These are phyloP conservation scores for Mycena floridula DNA, from an alignment of 768 basidiomycete genomes.

Conservation along the genomic window DNA sequence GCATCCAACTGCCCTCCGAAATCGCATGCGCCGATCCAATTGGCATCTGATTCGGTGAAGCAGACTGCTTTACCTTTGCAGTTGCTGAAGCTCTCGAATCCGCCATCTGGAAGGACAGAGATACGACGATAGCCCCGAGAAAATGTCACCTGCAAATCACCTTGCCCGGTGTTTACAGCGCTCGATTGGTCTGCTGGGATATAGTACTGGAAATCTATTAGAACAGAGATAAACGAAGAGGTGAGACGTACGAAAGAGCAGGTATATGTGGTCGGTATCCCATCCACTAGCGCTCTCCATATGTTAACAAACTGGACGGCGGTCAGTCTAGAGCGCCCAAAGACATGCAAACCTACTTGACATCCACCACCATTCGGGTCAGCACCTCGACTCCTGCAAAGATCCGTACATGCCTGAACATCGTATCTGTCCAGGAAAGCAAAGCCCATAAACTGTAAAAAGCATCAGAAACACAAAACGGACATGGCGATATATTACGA, in stretches of 20 bases:
- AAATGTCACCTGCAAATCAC: constrained; percentile 36
- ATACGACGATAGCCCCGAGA: constrained; percentile 41
- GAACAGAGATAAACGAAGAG: background rate
- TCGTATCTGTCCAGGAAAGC: constrained; percentile 43
- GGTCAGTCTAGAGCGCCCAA: no score
- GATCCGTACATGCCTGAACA: constrained; percentile 35
- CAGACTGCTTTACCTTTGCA: constrained; percentile 22
- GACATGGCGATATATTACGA: no score
- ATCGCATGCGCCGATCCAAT: constrained; percentile 35
- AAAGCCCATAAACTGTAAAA: constrained; percentile 47
- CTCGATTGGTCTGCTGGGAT: constrained; percentile 35
- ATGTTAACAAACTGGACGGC: constrained; percentile 49
- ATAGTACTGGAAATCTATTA: constrained; percentile 29
- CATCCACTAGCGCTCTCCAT: constrained; percentile 43
- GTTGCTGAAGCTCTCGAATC: constrained; percentile 35
- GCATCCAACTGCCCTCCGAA: constrained; percentile 34
- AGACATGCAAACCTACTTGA: no score
- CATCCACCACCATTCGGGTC: constrained; percentile 39
- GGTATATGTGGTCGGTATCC: constrained; percentile 40
- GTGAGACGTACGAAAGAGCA: constrained; percentile 37
- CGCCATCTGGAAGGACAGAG: constrained; percentile 31
- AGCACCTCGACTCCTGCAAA: constrained; percentile 36
- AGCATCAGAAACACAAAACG: no score
- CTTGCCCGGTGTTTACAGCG: constrained; percentile 41
- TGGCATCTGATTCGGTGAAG: constrained; percentile 26